Conservation (phyloP, 2,329 filamentous ascomycete species). For the Alternaria sp. region DNA sequence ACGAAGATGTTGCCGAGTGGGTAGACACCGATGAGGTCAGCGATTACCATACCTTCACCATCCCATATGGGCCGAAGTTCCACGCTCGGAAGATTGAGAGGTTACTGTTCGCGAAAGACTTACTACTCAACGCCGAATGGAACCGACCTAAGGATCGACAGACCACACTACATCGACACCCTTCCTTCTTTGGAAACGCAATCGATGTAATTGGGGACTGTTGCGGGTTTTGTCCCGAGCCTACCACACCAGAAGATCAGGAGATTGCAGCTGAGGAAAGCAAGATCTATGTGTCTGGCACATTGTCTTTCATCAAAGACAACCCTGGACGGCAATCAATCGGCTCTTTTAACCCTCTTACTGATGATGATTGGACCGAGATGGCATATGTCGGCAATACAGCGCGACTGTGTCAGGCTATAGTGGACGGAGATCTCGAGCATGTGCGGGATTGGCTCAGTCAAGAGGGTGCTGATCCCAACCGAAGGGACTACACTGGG, state of each 20-base stretch:
- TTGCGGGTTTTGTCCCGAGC: constrained; percentile 77
- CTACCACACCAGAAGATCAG: constrained; percentile 72
- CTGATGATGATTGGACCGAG: constrained; percentile 84
- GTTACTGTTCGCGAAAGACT: constrained; percentile 78
- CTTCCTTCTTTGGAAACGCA: constrained; percentile 80
- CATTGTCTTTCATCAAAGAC: constrained; percentile 76
- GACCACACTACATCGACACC: constrained; percentile 81
- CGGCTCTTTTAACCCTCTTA: constrained; percentile 79
- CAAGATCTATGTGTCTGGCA: constrained; percentile 77
- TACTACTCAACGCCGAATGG: constrained; percentile 84
- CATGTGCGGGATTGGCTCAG: constrained; percentile 72
- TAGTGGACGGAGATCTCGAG: constrained; percentile 74
- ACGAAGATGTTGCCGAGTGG: constrained; percentile 87
- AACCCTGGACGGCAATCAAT: constrained; percentile 79
- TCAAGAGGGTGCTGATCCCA: constrained; percentile 72
- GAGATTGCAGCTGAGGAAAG: constrained; percentile 73
- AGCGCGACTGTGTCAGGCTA: constrained; percentile 77
- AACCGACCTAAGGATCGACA: constrained; percentile 77
- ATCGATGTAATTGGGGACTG: constrained; percentile 77
- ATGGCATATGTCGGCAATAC: constrained; percentile 90
- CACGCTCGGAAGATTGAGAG: constrained; percentile 77
- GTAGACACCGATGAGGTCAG: constrained; percentile 76
- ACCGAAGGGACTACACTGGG: constrained; percentile 67
- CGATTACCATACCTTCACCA: constrained; percentile 72
- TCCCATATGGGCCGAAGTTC: constrained; percentile 66